Evolutionary conservation across 2,329 filamentous ascomycete species (phyloP).

Genomic region (Coniochaeta sp.): DNA sequence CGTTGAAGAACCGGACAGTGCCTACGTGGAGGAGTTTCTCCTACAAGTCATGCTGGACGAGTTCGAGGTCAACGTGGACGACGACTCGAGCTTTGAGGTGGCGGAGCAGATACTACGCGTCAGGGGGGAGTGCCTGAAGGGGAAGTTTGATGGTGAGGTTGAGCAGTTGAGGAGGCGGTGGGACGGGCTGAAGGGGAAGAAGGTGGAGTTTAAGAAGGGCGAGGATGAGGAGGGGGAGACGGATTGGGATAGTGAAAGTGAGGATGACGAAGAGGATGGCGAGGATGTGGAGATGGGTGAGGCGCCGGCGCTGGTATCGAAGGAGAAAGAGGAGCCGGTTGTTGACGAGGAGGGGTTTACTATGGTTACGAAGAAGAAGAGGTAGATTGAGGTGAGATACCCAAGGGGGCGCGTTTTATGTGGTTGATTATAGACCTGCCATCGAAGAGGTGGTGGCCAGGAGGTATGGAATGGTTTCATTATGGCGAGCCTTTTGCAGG

Average conservation of each 20-base stretch:
- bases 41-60: constrained; percentile 92
- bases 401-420: background rate
- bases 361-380: constrained; percentile 64
- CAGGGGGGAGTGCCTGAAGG: constrained; percentile 55
- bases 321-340: constrained; percentile 61
- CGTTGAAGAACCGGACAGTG: constrained; percentile 54
- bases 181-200: constrained; percentile 53
- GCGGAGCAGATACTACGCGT: constrained; percentile 66
- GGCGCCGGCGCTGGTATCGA: constrained; percentile 41
- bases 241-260: constrained; percentile 51
- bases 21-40: constrained; percentile 77
- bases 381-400: constrained; percentile 28
- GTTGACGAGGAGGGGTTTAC: constrained; percentile 79
- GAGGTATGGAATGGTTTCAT: too few relatives aligned
- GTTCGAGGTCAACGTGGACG: constrained; percentile 88
- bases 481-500: too few relatives aligned
- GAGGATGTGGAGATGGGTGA: constrained; percentile 63
- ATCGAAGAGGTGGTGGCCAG: too few relatives aligned
- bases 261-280: constrained; percentile 44
- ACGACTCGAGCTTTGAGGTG: constrained; percentile 72
- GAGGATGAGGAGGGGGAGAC: constrained; percentile 50
- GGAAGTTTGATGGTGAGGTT: constrained; percentile 60
- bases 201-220: constrained; percentile 51
- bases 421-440: background rate
- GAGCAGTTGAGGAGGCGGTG: constrained; percentile 57